phyloP scores from a whole-genome alignment of 2,329 filamentous ascomycete genomes.

The Neopestalotiopsis rosae region DNA sequence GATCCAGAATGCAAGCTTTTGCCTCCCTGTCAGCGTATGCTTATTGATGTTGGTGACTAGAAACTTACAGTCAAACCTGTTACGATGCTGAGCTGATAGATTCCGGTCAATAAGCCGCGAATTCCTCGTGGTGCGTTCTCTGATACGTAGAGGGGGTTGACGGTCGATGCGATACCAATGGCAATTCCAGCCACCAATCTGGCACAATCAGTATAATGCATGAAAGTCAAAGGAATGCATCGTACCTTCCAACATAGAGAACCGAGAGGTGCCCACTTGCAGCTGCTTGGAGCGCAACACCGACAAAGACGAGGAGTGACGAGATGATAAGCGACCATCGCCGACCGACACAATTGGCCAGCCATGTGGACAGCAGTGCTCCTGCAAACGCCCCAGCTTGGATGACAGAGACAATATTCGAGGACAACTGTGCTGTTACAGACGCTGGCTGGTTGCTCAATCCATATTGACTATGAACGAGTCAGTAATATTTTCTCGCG shows the following conservation, averaged over 20 bases:
- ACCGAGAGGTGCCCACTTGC: slow-evolving; percentile 63
- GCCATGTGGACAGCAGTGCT: neutral
- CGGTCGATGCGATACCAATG: slow-evolving; percentile 54
- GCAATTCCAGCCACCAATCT: slow-evolving; percentile 58
- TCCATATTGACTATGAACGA: neutral
- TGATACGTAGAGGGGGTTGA: slow-evolving; percentile 51
- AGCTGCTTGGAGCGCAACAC: slow-evolving; percentile 68
- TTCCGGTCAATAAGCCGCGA: slow-evolving; percentile 53
- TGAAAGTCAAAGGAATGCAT: neutral
- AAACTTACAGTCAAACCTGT: slow-evolving; percentile 43
- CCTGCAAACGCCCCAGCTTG: neutral
- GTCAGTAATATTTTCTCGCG: neutral
- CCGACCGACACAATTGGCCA: slow-evolving; percentile 48
- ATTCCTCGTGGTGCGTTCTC: slow-evolving; percentile 57
- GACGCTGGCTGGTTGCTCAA: neutral
- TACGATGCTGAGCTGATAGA: slow-evolving; percentile 57
- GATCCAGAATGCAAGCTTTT: slow-evolving; percentile 46
- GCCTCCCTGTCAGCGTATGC: neutral
- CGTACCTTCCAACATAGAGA: slow-evolving; percentile 64
- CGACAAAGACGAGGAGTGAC: slow-evolving; percentile 62
- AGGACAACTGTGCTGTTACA: neutral
- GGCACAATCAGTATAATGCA: neutral
- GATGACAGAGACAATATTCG: neutral
- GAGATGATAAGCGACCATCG: slow-evolving; percentile 59
- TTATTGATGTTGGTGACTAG: rapidly evolving